Evolutionary conservation across 129 eudicot genomes (phyloP).

Genomic region (Silybum marianum): DNA sequence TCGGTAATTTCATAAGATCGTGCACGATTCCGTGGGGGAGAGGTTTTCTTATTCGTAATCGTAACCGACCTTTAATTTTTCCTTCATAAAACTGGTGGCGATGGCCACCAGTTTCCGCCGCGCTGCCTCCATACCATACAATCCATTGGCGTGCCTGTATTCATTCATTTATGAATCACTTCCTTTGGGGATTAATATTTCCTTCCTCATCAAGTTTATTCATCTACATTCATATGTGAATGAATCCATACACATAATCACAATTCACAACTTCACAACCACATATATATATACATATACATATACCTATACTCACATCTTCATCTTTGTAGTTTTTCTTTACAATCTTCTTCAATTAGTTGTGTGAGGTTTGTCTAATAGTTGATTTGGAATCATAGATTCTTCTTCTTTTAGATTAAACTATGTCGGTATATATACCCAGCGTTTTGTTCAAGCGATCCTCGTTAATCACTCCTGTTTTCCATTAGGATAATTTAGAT

Average conservation of each 20-base stretch:
- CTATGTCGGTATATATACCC: constrained; percentile 1
- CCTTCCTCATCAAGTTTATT: not conserved
- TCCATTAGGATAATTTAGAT: not conserved
- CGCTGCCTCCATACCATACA: not conserved
- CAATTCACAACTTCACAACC: no score
- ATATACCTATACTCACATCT: not conserved
- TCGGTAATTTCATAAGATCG: not conserved
- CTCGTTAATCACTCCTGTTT: not conserved
- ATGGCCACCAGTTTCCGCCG: constrained; percentile 34
- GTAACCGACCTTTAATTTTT: constrained; percentile 20
- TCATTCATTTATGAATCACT: not conserved
- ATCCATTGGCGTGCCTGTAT: constrained; percentile 33
- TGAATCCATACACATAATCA: not conserved
- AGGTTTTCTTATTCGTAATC: constrained; percentile 16
- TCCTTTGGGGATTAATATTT: not conserved
- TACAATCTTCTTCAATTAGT: not conserved
- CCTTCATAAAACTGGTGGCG: constrained; percentile 21
- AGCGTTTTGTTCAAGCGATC: constrained; percentile 25
- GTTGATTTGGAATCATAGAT: not conserved
- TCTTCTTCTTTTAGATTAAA: not conserved
- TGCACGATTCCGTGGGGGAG: constrained; percentile 25
- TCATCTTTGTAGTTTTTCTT: not conserved
- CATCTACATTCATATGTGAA: not conserved
- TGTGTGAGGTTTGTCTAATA: not conserved
- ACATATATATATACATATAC: no score